A percentile compares a stretch with the other conserved stretches of the same genome.
Conservation (phyloP, 179 eudicot genomes). For the Vitellaria paradoxa region DNA sequence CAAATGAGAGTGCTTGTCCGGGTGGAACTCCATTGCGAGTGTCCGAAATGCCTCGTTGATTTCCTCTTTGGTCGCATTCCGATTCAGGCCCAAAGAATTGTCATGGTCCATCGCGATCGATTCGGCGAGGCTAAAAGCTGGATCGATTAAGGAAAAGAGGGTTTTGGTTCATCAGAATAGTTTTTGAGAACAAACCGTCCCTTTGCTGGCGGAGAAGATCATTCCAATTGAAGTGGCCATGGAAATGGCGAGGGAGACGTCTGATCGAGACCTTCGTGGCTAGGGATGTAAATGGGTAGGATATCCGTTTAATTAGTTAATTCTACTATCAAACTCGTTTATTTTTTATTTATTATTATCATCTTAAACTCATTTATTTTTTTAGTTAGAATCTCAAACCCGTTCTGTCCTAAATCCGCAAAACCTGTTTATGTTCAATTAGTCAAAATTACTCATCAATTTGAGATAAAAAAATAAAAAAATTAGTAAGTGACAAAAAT, state of each 20-base stretch:
- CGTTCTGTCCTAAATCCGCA: too few relatives aligned
- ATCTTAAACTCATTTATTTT: too few relatives aligned
- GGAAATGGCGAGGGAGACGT: background rate
- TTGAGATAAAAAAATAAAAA: too few relatives aligned
- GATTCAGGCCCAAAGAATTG: constrained; percentile 50
- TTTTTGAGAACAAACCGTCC: background rate
- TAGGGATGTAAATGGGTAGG: too few relatives aligned
- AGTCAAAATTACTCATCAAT: too few relatives aligned
- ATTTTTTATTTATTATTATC: too few relatives aligned
- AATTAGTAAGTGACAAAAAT: too few relatives aligned
- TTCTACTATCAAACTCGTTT: too few relatives aligned
- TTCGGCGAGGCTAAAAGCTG: background rate
- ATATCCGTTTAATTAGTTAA: too few relatives aligned
- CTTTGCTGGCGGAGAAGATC: background rate
- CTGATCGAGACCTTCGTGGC: background rate
- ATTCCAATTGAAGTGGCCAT: background rate
- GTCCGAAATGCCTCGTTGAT: constrained; percentile 67
- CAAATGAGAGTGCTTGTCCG: constrained; percentile 69
- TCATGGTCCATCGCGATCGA: constrained; percentile 50
- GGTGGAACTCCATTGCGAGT: constrained; percentile 72
- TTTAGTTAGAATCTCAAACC: too few relatives aligned
- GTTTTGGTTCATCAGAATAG: background rate
- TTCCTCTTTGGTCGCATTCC: constrained; percentile 53
- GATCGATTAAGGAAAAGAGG: background rate
- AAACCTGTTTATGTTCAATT: too few relatives aligned